phyloP scores from a whole-genome alignment of 2,329 filamentous ascomycete species.

The Sclerotinia spermophila region DNA sequence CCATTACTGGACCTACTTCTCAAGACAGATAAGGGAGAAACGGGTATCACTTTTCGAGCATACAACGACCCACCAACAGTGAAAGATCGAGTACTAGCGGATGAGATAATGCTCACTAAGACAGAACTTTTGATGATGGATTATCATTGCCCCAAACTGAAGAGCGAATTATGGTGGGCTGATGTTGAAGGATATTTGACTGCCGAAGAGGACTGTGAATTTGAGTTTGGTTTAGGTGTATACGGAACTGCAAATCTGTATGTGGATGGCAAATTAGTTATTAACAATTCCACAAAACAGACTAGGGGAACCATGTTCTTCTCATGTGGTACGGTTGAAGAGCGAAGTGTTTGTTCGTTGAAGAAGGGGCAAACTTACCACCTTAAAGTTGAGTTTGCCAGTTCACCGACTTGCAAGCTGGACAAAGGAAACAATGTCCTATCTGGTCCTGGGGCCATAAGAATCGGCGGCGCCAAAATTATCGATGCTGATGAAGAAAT shows the following conservation, averaged over 20 bases:
- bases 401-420: constrained; percentile 54
- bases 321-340: constrained; percentile 38
- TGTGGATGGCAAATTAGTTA: constrained; percentile 37
- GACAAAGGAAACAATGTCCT: constrained; percentile 46
- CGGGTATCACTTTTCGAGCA: constrained; percentile 58
- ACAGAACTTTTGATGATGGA: constrained; percentile 49
- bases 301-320: constrained; percentile 41
- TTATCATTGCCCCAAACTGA: constrained; percentile 42
- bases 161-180: constrained; percentile 39
- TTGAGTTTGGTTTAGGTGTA: constrained; percentile 39
- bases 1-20: constrained; percentile 46
- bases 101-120: constrained; percentile 44
- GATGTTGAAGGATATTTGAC: constrained; percentile 39
- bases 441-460: constrained; percentile 57
- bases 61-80: constrained; percentile 56
- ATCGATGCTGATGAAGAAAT: constrained; percentile 59
- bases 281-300: constrained; percentile 38
- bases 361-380: constrained; percentile 36
- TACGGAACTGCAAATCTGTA: constrained; percentile 39
- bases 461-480: constrained; percentile 57
- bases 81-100: constrained; percentile 48
- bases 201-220: constrained; percentile 35
- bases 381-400: constrained; percentile 46
- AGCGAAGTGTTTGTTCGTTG: constrained; percentile 30
- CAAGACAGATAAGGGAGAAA: constrained; percentile 49